Evolutionary conservation across 306 rosid genomes (phyloP).

Genomic region (Malus asiatica): DNA sequence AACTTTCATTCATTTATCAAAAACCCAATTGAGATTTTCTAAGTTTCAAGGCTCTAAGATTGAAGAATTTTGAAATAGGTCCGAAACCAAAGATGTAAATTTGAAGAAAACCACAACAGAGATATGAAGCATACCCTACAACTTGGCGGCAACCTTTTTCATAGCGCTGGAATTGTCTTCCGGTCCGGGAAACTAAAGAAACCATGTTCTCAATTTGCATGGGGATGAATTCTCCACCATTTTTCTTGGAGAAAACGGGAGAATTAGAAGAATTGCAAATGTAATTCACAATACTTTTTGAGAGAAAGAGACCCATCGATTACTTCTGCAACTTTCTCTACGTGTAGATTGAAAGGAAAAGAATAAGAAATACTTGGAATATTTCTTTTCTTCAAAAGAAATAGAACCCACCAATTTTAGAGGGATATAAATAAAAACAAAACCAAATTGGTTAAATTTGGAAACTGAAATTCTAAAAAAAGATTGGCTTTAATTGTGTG

Average conservation of each 20-base stretch:
- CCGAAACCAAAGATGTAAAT: background rate
- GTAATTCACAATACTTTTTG: constrained; percentile 33
- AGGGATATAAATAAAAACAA: background rate
- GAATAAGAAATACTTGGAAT: background rate
- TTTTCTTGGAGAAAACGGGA: constrained; percentile 22
- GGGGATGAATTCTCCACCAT: constrained; percentile 28
- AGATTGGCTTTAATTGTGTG: background rate
- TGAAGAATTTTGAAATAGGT: background rate
- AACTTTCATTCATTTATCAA: background rate
- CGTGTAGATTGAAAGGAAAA: background rate
- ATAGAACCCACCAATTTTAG: background rate
- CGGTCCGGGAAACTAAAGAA: constrained; percentile 56
- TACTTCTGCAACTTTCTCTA: background rate
- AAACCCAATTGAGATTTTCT: constrained; percentile 13
- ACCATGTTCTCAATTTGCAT: constrained; percentile 36
- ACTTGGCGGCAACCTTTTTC: constrained; percentile 67
- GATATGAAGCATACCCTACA: constrained; percentile 56
- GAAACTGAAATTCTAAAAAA: background rate
- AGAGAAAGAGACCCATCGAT: constrained; percentile 60
- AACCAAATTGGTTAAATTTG: background rate
- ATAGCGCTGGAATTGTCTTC: constrained; percentile 76
- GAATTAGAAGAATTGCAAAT: constrained; percentile 17
- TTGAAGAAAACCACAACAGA: background rate
- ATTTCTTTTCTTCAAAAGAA: background rate
- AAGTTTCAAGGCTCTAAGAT: background rate